These are phyloP conservation scores for Alternaria sp. DNA, from an alignment of 2,329 filamentous ascomycete species.

Conservation along the genomic window DNA sequence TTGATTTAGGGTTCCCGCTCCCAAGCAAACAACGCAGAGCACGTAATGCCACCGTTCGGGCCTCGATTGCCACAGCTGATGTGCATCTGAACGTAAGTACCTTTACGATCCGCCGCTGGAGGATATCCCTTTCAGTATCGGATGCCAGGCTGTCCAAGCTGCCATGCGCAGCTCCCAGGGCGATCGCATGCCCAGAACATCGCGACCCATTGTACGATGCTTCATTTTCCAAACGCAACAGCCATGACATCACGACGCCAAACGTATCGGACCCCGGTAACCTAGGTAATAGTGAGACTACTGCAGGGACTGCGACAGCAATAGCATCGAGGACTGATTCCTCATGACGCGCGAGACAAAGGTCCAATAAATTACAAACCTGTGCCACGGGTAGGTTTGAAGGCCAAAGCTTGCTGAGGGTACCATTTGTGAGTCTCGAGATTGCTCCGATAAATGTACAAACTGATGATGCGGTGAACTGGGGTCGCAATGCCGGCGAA, in stretches of 20 bases:
- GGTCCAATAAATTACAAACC: constrained; percentile 32
- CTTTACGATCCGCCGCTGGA: constrained; percentile 38
- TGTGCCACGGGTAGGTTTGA: constrained; percentile 19
- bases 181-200: constrained; percentile 53
- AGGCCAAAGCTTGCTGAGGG: constrained; percentile 5
- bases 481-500: constrained; percentile 61
- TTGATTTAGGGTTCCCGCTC: constrained; percentile 2
- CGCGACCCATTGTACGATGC: constrained; percentile 48
- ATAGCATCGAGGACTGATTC: constrained; percentile 42
- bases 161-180: constrained; percentile 50
- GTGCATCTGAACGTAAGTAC: constrained; percentile 48
- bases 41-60: constrained; percentile 51
- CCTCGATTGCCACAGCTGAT: constrained; percentile 50
- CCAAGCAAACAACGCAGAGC: constrained; percentile 47
- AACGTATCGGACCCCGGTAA: constrained; percentile 14
- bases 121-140: not conserved
- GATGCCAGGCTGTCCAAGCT: constrained; percentile 10
- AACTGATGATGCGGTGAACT: constrained; percentile 68
- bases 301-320: constrained; percentile 25
- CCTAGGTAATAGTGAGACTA: constrained; percentile 26
- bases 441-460: constrained; percentile 59
- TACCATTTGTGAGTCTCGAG: constrained; percentile 19
- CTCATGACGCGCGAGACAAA: constrained; percentile 46
- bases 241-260: constrained; percentile 35
- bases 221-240: constrained; percentile 42